Conservation (phyloP, 2,329 filamentous ascomycete genomes). For the Sporothrix phasma region DNA sequence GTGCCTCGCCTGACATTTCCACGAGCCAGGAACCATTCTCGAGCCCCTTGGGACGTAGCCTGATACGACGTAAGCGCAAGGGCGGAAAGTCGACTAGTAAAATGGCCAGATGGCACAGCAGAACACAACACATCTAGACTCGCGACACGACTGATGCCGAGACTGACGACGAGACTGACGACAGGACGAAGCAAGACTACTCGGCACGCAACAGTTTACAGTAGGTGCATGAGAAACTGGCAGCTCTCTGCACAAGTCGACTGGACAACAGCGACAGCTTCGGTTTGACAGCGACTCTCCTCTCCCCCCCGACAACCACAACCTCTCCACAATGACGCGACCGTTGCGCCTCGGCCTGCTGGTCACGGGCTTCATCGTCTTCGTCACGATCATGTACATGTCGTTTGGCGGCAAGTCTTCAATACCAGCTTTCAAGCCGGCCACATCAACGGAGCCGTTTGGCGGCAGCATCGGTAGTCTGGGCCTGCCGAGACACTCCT, state of each 20-base stretch:
- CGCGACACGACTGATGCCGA: not conserved
- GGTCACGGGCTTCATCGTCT: slow-evolving; percentile 11
- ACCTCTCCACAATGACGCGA: slow-evolving; percentile 12
- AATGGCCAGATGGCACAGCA: not conserved
- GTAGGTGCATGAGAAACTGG: not conserved
- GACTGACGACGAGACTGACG: not conserved
- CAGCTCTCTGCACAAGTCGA: not conserved
- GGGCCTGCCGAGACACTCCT: slow-evolving; percentile 43
- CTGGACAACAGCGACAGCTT: not conserved
- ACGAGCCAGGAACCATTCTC: not conserved
- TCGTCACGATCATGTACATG: slow-evolving; percentile 13
- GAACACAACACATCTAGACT: not conserved
- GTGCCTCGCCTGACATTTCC: not conserved
- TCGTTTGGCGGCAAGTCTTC: slow-evolving; percentile 9
- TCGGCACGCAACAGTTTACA: not conserved
- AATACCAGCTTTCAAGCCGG: not conserved
- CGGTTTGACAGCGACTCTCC: not conserved
- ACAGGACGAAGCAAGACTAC: not conserved
- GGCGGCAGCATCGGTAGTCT: slow-evolving; percentile 17
- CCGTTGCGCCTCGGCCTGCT: slow-evolving; percentile 13
- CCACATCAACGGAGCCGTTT: not conserved
- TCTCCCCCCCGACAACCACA: not conserved
- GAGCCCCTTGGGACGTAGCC: no score
- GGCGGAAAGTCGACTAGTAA: not conserved
- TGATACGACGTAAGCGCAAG: not conserved